Base-by-base conservation (phyloP, 139 green algal species). In the Axilococcus clingmanii region DNA sequence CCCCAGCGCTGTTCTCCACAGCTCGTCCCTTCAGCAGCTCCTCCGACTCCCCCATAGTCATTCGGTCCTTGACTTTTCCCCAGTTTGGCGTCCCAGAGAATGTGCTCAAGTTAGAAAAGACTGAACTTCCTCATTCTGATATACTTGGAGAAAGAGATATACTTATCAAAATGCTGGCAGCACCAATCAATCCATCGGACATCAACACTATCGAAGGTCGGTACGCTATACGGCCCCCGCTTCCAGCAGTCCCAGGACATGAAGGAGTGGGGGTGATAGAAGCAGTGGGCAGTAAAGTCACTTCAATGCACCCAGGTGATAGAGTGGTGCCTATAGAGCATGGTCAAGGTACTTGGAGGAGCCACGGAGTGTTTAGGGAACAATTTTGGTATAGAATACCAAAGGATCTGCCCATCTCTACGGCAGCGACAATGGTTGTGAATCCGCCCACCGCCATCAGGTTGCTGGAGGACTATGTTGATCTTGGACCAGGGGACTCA, bases 391-490 rank as follows among this genome's bases (percentile, higher is more conserved):
- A 59, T 38, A 49, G 55, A 48, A 50, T 72, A 36, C 63, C 58
- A 7, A 54, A 38, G 16, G 58, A 71, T 31, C 33, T 69, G 4
- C 57, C 63, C 17, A 56, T 70, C 28, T 48, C 48, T 22, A 57
- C 57, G 6, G 57, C 58, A 2, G 58, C 63, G 43, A 61, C 63
- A 8, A 69, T 71, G 63, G 54, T 49, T 16, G 53, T 70, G 31
- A 94, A 79, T 59, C 87, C 87, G 5, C 76, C 77, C 37, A 91
- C 83, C 2, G 88, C 88, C 0, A 50, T 94, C 40, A 59, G 71
- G 12, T 73, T 96, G 72, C 57, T 96, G 44, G 64, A 83, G 36
- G 66, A 78, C 35, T 93, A 90, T 78, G 76, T 85, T 25, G n/a
- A 74, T 4, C 74, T 96, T 52, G 5, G 71, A 17, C 34, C 48